A percentile compares a stretch with the other conserved stretches of the same genome.
phyloP scores from a whole-genome alignment of 805 yeast genomes.

The Candida nitratophila region DNA sequence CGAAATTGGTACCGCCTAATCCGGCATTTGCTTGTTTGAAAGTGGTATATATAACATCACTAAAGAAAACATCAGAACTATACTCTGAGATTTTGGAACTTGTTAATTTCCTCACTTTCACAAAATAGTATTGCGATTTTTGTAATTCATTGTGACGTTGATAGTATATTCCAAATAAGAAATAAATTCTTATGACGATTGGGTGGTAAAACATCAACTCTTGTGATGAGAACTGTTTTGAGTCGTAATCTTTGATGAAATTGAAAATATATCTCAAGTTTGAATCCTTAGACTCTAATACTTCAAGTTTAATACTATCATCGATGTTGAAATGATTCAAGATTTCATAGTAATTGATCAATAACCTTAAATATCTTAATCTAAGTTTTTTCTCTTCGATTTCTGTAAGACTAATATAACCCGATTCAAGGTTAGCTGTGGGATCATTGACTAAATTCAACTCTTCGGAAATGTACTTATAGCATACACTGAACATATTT shows the following conservation, averaged over 20 bases:
- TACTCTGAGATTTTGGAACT: conserved; percentile 13
- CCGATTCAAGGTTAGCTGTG: not conserved
- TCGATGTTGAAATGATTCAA: conserved; percentile 17
- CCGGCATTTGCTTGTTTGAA: conserved; percentile 17
- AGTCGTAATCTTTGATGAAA: conserved; percentile 31
- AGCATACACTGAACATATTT: conserved; percentile 32
- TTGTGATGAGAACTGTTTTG: conserved; percentile 29
- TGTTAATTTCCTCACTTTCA: conserved; percentile 24
- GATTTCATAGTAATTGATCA: conserved; percentile 29
- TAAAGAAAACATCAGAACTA: conserved; percentile 14
- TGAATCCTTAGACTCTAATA: not conserved
- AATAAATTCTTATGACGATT: conserved; percentile 31
- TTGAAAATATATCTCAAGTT: conserved; percentile 20
- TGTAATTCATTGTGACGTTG: conserved; percentile 31
- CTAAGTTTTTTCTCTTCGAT: conserved; percentile 21
- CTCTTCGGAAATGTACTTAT: conserved; percentile 17
- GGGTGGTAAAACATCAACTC: conserved; percentile 31
- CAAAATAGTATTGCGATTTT: conserved; percentile 33
- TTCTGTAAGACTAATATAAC: conserved; percentile 1
- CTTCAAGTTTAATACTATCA: too few species aligned
- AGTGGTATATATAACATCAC: conserved; percentile 14
- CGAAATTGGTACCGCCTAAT: conserved; percentile 16
- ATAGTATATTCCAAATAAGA: conserved; percentile 31
- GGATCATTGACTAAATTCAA: not conserved
- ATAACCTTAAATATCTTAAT: conserved; percentile 23